Conservation (phyloP, 495 filamentous ascomycete species). For the Penicillium ucsense region DNA sequence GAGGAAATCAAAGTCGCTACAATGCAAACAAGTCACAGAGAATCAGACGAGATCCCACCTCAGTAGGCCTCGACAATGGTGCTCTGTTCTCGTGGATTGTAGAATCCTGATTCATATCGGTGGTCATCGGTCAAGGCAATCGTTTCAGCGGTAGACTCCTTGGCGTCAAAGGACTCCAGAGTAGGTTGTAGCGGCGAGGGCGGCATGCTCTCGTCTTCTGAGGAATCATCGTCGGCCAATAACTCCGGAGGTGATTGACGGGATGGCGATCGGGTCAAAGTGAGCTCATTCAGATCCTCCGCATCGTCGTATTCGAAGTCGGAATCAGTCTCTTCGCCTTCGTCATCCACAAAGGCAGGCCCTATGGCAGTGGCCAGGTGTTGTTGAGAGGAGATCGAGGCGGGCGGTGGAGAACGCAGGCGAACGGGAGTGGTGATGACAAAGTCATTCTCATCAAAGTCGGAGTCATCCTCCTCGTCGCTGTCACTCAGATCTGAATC, state of each 20-base stretch:
- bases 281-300: conserved; percentile 56
- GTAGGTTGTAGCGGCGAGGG: conserved; percentile 66
- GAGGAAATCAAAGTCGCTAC: conserved; percentile 4
- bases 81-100: conserved; percentile 40
- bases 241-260: conserved; percentile 72
- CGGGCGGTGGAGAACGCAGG: conserved; percentile 27
- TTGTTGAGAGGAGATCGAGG: neutral
- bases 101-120: conserved; percentile 54
- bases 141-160: conserved; percentile 47
- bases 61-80: conserved; percentile 37
- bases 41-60: conserved; percentile 5
- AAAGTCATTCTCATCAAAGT: conserved; percentile 41
- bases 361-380: conserved; percentile 24
- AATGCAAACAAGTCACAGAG: conserved; percentile 14
- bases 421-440: conserved; percentile 28
- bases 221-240: conserved; percentile 59
- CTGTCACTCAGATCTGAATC: conserved; percentile 48
- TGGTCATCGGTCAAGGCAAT: conserved; percentile 32
- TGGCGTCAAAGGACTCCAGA: conserved; percentile 61
- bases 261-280: conserved; percentile 64
- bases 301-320: conserved; percentile 54
- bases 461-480: conserved; percentile 51
- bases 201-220: conserved; percentile 68
- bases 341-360: conserved; percentile 34
- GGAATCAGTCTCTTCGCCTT: conserved; percentile 40